A percentile compares a stretch with the other conserved stretches of the same genome.
phyloP scores from a whole-genome alignment of 805 yeast genomes.

The Kazachstania kunashirensis region DNA sequence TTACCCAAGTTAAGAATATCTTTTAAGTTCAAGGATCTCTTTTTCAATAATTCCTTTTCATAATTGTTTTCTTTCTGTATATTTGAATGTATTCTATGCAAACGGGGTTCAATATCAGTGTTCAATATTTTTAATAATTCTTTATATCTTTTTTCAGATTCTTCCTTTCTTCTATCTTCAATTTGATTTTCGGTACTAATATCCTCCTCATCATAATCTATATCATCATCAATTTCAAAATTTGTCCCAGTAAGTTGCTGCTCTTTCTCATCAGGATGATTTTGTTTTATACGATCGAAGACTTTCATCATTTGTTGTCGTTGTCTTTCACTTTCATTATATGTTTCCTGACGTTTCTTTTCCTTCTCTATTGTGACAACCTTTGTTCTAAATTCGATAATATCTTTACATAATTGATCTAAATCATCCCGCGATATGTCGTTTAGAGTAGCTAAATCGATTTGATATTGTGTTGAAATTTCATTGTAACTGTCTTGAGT shows the following conservation, averaged over 20 bases:
- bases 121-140: slow-evolving; percentile 12
- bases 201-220: slow-evolving; percentile 4
- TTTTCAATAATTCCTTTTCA: slow-evolving; percentile 8
- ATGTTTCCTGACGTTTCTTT: slow-evolving; percentile 36
- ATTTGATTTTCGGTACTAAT: slow-evolving; percentile 7
- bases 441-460: slow-evolving; percentile 23
- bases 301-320: slow-evolving; percentile 20
- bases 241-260: background rate
- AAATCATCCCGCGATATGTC: slow-evolving; percentile 23
- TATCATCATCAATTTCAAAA: slow-evolving; percentile 12
- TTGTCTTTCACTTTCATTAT: slow-evolving; percentile 22
- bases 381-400: slow-evolving; percentile 46
- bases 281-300: slow-evolving; percentile 21
- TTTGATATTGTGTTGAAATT: slow-evolving; percentile 15
- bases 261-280: slow-evolving; percentile 8
- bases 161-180: slow-evolving; percentile 9
- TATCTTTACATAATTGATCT: slow-evolving; percentile 33
- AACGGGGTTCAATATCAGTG: slow-evolving; percentile 13
- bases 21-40: slow-evolving; percentile 16
- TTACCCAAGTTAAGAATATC: slow-evolving; percentile 16
- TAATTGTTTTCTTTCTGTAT: slow-evolving; percentile 12
- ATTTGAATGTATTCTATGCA: slow-evolving; percentile 9
- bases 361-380: slow-evolving; percentile 45
- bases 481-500: background rate
- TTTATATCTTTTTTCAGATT: slow-evolving; percentile 11